Conservation (phyloP, 2,329 filamentous ascomycete species). For the Magnaporthiopsis rhizophila region DNA sequence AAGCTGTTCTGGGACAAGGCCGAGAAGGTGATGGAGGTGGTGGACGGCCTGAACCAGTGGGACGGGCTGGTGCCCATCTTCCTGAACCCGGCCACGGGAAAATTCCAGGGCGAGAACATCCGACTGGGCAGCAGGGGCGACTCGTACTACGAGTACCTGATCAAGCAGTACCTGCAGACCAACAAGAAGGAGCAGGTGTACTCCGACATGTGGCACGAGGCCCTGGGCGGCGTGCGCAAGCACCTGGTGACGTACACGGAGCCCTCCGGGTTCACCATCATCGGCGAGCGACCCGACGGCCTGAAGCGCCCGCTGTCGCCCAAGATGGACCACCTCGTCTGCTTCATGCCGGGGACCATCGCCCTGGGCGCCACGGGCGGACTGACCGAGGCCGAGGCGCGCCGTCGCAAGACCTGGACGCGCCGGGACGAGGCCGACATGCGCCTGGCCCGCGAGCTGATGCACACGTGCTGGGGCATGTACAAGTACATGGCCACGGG, state of each 20-base stretch:
- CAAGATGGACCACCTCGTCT: conserved; percentile 98
- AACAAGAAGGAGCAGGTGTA: conserved; percentile 80
- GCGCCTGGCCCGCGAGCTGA: conserved; percentile 77
- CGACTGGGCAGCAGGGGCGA: conserved; percentile 89
- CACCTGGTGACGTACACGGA: conserved; percentile 86
- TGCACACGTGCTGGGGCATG: conserved; percentile 97
- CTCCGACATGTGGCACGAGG: conserved; percentile 85
- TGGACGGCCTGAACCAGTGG: conserved; percentile 76
- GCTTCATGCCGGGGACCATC: conserved; percentile 95
- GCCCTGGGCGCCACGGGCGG: conserved; percentile 81
- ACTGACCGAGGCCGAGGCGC: conserved; percentile 64
- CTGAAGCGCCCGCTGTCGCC: conserved; percentile 58
- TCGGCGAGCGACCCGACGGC: conserved; percentile 77
- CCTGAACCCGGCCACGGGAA: conserved; percentile 69
- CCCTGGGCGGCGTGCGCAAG: conserved; percentile 77
- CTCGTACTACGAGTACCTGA: conserved; percentile 97
- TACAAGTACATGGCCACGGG: conserved; percentile 86
- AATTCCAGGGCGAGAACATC: conserved; percentile 78
- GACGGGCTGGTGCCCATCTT: conserved; percentile 90
- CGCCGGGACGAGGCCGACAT: conserved; percentile 80
- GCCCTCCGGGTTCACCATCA: conserved; percentile 72
- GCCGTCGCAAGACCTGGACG: conserved; percentile 64
- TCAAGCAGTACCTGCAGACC: conserved; percentile 97
- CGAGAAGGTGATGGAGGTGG: conserved; percentile 84
- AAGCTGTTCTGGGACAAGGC: conserved; percentile 85